phyloP scores from a whole-genome alignment of 768 basidiomycete species.

The Dentipellis fragilis region DNA sequence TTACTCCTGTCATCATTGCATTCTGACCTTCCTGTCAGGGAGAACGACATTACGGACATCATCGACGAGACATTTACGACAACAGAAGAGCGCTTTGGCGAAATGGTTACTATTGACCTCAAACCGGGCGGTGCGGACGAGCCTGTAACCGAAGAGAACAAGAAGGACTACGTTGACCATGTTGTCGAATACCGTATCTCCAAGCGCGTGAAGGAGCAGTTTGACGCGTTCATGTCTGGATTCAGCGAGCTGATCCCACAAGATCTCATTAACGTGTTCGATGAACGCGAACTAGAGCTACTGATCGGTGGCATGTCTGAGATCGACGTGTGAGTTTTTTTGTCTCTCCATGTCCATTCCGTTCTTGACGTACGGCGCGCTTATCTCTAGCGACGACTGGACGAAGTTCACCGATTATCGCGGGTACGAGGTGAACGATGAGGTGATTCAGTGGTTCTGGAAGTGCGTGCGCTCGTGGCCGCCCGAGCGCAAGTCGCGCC shows the following conservation, averaged over 20 bases:
- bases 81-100: conserved; percentile 95
- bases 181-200: conserved; percentile 97
- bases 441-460: conserved; percentile 99
- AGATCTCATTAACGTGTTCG: conserved; percentile 96
- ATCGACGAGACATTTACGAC: conserved; percentile 98
- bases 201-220: conserved; percentile 95
- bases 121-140: conserved; percentile 81
- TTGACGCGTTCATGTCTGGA: conserved; percentile 99
- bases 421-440: conserved; percentile 90
- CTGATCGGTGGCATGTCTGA: conserved; percentile 99
- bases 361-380: conserved; percentile 2
- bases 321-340: conserved; percentile 82
- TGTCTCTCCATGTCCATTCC: neutral
- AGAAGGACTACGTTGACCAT: conserved; percentile 93
- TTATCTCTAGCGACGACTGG: conserved; percentile 75
- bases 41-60: conserved; percentile 96
- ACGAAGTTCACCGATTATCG: conserved; percentile 99
- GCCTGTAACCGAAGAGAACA: conserved; percentile 92
- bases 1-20: conserved; percentile 4
- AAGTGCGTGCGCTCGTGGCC: conserved; percentile 97
- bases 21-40: conserved; percentile 36
- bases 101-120: conserved; percentile 94
- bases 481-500: conserved; percentile 91
- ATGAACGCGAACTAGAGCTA: conserved; percentile 94
- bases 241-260: conserved; percentile 99